phyloP scores from a whole-genome alignment of 306 rosid species.

The Fagus crenata region DNA sequence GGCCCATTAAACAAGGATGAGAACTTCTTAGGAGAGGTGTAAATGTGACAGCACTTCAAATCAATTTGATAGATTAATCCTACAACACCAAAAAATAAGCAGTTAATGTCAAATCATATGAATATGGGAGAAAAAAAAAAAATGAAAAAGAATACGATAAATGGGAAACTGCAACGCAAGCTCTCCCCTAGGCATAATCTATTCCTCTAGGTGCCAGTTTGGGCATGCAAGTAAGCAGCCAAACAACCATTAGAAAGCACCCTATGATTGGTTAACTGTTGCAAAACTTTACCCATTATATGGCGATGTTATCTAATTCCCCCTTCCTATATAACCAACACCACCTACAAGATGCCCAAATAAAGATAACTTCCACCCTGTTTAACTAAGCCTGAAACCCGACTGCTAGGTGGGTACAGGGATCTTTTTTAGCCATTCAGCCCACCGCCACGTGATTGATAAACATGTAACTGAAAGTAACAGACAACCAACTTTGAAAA shows the following conservation, averaged over 20 bases:
- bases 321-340: not conserved
- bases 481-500: not conserved
- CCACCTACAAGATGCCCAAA: not conserved
- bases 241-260: not conserved
- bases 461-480: not conserved
- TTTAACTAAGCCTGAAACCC: not conserved
- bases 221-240: not conserved
- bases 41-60: conserved; percentile 33
- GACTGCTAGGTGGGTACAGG: not conserved
- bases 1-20: conserved; percentile 51
- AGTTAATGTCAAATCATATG: not conserved
- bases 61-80: conserved; percentile 41
- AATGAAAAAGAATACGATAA: not conserved
- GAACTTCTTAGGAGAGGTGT: conserved; percentile 31
- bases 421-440: not conserved
- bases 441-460: not conserved
- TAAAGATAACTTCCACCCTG: not conserved
- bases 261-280: not conserved
- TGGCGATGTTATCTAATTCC: not conserved
- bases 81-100: conserved; percentile 29
- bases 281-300: not conserved
- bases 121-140: not conserved
- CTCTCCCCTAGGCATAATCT: not conserved
- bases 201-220: not conserved
- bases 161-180: not conserved